Evolutionary conservation across 371 early-diverging fungal species (phyloP).

Genomic region (Actinomortierella ambigua): DNA sequence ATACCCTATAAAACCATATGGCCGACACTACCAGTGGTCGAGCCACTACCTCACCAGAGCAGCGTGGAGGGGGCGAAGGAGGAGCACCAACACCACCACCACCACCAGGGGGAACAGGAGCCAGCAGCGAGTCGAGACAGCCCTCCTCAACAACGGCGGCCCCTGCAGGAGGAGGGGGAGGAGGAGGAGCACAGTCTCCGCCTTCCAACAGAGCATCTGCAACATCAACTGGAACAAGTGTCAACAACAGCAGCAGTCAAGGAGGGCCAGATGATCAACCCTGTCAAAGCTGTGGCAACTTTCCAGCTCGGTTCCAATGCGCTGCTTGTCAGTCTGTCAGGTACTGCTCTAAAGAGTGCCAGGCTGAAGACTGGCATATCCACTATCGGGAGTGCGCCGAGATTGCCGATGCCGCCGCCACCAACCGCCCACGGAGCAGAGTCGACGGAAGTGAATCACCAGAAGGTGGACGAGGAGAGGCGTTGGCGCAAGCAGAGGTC

Average conservation of each 20-base stretch:
- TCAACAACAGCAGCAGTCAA: conserved; percentile 5
- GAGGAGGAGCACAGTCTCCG: conserved; percentile 4
- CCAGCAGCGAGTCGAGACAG: too few species aligned
- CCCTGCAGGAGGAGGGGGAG: not conserved
- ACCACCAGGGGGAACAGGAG: too few species aligned
- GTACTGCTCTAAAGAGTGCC: conserved; percentile 76
- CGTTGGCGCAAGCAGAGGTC: not conserved
- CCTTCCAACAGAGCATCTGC: not conserved
- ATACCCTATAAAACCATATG: too few species aligned
- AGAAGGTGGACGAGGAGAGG: conserved; percentile 10
- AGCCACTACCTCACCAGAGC: not conserved
- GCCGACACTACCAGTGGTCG: not conserved
- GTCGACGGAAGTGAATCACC: conserved; percentile 9
- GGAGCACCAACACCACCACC: conserved; percentile 6
- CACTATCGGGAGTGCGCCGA: conserved; percentile 59
- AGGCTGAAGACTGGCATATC: conserved; percentile 64
- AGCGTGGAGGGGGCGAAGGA: conserved; percentile 1
- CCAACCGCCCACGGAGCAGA: conserved; percentile 1
- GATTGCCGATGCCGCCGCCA: conserved; percentile 32
- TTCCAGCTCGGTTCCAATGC: conserved; percentile 44
- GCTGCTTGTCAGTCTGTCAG: conserved; percentile 46
- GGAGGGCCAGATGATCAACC: conserved; percentile 30
- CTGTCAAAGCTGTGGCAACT: conserved; percentile 31
- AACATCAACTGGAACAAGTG: conserved; percentile 2
- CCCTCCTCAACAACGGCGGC: too few species aligned